A percentile compares a stretch with the other conserved stretches of the same genome.
These are phyloP conservation scores for Beauveria sp. DNA, from an alignment of 2,329 filamentous ascomycete genomes.

Conservation along the genomic window DNA sequence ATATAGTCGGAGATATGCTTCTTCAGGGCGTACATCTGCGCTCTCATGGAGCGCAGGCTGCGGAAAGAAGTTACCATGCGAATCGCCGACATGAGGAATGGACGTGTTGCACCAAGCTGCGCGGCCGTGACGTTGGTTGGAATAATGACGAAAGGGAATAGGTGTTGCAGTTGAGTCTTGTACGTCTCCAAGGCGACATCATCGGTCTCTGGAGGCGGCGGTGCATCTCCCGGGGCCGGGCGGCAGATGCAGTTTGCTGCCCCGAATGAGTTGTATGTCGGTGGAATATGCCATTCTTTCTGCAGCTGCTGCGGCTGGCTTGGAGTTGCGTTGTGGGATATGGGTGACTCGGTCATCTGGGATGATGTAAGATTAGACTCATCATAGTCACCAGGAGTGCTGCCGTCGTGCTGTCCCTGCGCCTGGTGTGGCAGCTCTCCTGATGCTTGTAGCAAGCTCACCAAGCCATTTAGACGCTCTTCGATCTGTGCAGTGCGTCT, in stretches of 20 bases:
- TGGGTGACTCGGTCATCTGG: slow-evolving; percentile 8
- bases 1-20: slow-evolving; percentile 39
- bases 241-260: slow-evolving; percentile 41
- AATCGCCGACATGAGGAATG: slow-evolving; percentile 43
- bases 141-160: slow-evolving; percentile 42
- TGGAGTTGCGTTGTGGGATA: background rate
- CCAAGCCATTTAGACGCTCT: slow-evolving; percentile 40
- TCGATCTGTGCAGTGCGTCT: slow-evolving; percentile 44
- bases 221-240: slow-evolving; percentile 30
- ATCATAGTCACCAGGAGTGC: slow-evolving; percentile 6
- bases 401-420: background rate
- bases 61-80: slow-evolving; percentile 42
- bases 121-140: slow-evolving; percentile 28
- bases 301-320: slow-evolving; percentile 5
- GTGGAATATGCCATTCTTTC: slow-evolving; percentile 28
- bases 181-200: slow-evolving; percentile 39
- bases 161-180: slow-evolving; percentile 32
- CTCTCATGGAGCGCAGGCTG: slow-evolving; percentile 39
- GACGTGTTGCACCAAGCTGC: slow-evolving; percentile 30
- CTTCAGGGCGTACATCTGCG: slow-evolving; percentile 42
- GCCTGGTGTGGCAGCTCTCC: slow-evolving; percentile 26
- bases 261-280: slow-evolving; percentile 38
- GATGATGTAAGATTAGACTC: slow-evolving; percentile 5
- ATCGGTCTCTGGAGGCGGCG: slow-evolving; percentile 36
- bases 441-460: slow-evolving; percentile 38